Base-by-base conservation (phyloP, 257 asterid species). In the Solanum pinnatisectum region DNA sequence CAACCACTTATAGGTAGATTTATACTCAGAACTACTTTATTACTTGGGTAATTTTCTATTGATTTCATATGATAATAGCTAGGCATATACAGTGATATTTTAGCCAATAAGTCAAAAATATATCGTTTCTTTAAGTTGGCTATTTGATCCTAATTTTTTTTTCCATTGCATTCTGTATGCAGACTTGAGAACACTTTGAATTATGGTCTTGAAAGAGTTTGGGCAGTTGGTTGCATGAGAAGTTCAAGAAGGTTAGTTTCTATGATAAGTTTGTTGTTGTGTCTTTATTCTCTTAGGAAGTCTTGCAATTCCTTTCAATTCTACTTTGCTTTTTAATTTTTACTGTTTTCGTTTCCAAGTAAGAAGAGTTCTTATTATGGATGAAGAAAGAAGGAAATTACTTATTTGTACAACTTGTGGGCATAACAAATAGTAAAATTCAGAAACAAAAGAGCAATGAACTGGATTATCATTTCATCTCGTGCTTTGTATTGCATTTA, bases 181-280 rank as follows among this genome's bases (percentile, higher is more conserved):
- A 98, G 99, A 90, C 96, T 95, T 87, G 99, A 98, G 90, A 95
- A 96, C 91, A 98, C 99, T 12, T 89, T 98, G 93, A 96, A 98
- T 91, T 98, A 98, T 93, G 98, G 98, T 44, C 98, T 98, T 92
- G 99, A 98, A 91, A 93, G 99, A 92, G 99, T 98, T 91, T 98
- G 99, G 99, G 96, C 99, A 11, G 87, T 96, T 89, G 96, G 99
- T 86, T 96, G 90, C 96, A 93, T 96, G 90, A 96, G 92, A 93
- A 93, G 99, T 87, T 98, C 99, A 44, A 92, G 99, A 86, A 89
- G 99, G 99, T 98, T 91, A 88, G 94, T 86, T 84, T 82, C 86
- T 49, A 32, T 49, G 86, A 82, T 82, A 30, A 49, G 70, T 82
- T 79, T 4, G 22, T 49, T 4, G 20, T 20, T 49, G 42, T 49